Base-by-base conservation (phyloP, 805 yeast species). In the Lachancea sp. region DNA sequence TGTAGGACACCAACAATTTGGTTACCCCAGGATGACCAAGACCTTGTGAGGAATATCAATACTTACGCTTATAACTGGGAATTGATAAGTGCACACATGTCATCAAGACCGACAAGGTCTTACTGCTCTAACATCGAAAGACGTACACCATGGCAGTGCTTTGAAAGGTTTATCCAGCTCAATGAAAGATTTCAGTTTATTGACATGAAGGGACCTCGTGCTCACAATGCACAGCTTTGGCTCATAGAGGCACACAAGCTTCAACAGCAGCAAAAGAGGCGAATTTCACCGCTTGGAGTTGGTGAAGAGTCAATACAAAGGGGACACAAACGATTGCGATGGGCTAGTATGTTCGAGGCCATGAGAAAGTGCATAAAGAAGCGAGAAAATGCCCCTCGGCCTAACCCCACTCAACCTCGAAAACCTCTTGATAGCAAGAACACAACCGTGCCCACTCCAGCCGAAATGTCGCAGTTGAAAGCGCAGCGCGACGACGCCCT, bases 81-180 rank as follows among this genome's bases (percentile, higher is more conserved):
- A 45, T 73, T 89, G 37, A 86, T 92, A 17, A 78, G 96, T 2
- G 83, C 89, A 5, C 85, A 83, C 55, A 67, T 92, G 58, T 73
- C 83, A 33, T 72, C 80, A 2, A 69, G 73, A 37, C 75, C 87
- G 2, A 75, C 86, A 0, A 71, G 77, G 48, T 75, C 81, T 11
- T 88, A 86, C 59, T 75, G 79, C 28, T 83, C 97, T 1, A 88
- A 86, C 54, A 86, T 88, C 42, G 97, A 92, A 61, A 75, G 97
- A 54, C 74, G 98, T 54, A 92, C 97, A 0, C 95, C 98, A 0
- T 92, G 98, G 98, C 97, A 90, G 60, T 90, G 97, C 60, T 92
- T 92, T 66, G 98, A 92, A 62, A 70, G 98, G 49, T 92, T 90
- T 69, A 81, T 89, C 45, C 97, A 90, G 64, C 70, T 92, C 49